Evolutionary conservation across 495 filamentous ascomycete genomes (phyloP).

Genomic region (Penicillium paradoxum): DNA sequence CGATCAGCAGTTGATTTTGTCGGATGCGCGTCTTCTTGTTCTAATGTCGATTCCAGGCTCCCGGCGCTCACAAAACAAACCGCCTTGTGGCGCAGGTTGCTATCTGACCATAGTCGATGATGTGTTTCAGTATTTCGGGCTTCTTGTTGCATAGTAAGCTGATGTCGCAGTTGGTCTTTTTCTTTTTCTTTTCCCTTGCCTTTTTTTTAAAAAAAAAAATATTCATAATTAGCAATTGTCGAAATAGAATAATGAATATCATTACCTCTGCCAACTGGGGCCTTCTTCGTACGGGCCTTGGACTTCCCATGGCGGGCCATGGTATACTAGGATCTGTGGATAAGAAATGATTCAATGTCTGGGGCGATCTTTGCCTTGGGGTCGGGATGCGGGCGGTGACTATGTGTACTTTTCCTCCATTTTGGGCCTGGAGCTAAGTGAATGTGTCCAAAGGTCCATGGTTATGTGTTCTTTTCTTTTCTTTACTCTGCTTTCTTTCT

Average conservation of each 20-base stretch:
- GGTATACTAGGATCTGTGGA: background rate
- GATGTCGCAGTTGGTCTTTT: constrained; percentile 14
- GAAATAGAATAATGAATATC: background rate
- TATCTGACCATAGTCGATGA: constrained; percentile 28
- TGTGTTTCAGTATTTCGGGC: constrained; percentile 70
- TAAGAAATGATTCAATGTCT: background rate
- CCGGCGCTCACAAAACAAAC: constrained; percentile 74
- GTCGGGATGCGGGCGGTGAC: constrained; percentile 11
- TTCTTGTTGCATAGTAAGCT: constrained; percentile 67
- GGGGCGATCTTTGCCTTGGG: background rate
- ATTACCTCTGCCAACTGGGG: constrained; percentile 6
- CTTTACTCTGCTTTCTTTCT: no score
- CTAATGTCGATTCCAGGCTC: constrained; percentile 39
- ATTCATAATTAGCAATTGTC: background rate
- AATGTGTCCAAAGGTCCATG: background rate
- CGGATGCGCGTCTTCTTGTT: constrained; percentile 7
- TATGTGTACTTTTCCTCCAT: no score
- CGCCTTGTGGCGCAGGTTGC: constrained; percentile 49
- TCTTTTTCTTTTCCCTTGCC: no score
- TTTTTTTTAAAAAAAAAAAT: no score
- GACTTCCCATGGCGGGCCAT: constrained; percentile 30
- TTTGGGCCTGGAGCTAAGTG: no score
- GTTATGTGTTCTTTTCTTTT: no score
- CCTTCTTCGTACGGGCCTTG: constrained; percentile 20
- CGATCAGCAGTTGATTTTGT: background rate